Evolutionary conservation across 2,329 filamentous ascomycete genomes (phyloP).

Genomic region (Neopestalotiopsis sp.): DNA sequence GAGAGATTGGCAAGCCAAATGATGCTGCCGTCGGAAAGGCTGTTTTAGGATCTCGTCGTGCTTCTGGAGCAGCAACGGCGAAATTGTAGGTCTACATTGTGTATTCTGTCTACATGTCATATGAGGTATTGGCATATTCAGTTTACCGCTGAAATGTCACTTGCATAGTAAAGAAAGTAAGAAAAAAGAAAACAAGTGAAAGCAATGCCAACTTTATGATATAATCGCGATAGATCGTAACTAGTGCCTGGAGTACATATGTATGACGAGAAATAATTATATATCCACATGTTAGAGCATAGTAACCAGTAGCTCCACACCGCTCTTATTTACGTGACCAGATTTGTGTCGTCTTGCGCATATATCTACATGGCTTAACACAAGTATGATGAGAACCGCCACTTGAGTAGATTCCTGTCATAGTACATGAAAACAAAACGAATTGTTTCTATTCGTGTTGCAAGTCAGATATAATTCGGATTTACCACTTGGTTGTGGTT

Average conservation of each 20-base stretch:
- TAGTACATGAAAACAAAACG: no score
- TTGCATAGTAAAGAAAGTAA: not conserved
- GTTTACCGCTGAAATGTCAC: not conserved
- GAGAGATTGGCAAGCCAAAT: conserved; percentile 51
- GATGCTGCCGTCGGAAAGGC: conserved; percentile 39
- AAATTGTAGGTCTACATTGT: not conserved
- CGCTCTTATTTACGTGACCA: not conserved
- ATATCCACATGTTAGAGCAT: not conserved
- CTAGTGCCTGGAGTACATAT: no score
- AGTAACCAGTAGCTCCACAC: not conserved
- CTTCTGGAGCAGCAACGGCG: not conserved
- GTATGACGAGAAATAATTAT: not conserved
- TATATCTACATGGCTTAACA: not conserved
- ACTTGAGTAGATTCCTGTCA: no score
- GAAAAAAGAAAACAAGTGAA: not conserved
- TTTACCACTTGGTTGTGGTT: not conserved
- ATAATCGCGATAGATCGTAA: no score
- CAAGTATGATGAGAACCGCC: no score
- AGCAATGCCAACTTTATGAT: not conserved
- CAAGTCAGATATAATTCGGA: no score
- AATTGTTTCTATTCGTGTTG: no score
- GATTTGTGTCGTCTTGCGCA: not conserved
- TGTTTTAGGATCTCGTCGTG: conserved; percentile 34
- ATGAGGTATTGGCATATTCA: not conserved
- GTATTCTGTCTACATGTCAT: not conserved